Base-by-base conservation (phyloP, 768 basidiomycete genomes). In the Pholiota microspora region DNA sequence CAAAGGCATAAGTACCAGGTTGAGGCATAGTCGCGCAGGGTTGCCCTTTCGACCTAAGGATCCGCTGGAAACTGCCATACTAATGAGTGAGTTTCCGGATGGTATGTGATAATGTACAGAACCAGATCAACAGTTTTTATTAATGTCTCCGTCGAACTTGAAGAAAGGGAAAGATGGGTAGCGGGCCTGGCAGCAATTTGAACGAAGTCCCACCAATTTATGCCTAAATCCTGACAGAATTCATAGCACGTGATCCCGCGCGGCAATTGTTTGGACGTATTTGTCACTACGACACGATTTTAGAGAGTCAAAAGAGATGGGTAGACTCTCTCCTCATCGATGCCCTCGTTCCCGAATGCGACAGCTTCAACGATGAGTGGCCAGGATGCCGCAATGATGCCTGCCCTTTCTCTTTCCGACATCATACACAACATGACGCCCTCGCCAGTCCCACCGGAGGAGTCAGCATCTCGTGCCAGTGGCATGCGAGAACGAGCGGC, bases 391-490 rank as follows among this genome's bases (percentile, higher is more conserved):
- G 15, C 50, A 34, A 9, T 49, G 31, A 40, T 45, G 24, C 46
- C 73, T 4, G 65, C 74, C 7, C 73, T 84, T 24, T 72, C 76
- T 6, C 71, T 86, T 44, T 80, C 79, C 31, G 84, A 85, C 57
- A 78, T 83, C 36, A 75, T 84, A 53, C 78, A 81, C 55, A 62
- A 74, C 28, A 74, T 79, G 66, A 80, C 83, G 9, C 78, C 82
- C 3, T 77, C 79, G 1, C 83, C 81, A 21, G 66, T 68, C 0
- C 73, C 75, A 50, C 66, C 62, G 55, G 62, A 61, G 31, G 49
- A 69, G 64, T 27, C 60, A 62, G 27, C 48, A n/a, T 28, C 10
- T 36, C 38, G 47, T 53, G 56, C 42, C 66, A 44, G 71, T 32
- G 72, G 57, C 57, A 36, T 49, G 50, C 48, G 32, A 16, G 34